Conservation (phyloP, 2,329 filamentous ascomycete species). For the Helotiales sp. region DNA sequence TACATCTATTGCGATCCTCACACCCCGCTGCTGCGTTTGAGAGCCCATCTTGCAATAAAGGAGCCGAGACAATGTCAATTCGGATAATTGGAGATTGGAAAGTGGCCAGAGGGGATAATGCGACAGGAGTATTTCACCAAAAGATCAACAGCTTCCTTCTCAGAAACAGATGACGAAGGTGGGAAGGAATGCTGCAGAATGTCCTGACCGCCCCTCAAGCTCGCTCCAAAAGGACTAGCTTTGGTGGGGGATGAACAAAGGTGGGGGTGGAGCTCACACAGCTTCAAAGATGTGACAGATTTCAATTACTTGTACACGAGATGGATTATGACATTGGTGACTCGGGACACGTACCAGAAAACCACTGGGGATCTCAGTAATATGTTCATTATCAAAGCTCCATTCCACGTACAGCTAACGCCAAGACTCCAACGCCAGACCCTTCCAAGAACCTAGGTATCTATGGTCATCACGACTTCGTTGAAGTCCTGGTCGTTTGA, state of each 20-base stretch:
- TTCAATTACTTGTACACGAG: too few relatives aligned
- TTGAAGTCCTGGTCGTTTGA: slow-evolving; percentile 42
- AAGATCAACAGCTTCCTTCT: not conserved
- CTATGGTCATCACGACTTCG: slow-evolving; percentile 57
- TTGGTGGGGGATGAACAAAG: not conserved
- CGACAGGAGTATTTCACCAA: not conserved
- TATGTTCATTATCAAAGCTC: slow-evolving; percentile 2
- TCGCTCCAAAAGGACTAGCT: slow-evolving; percentile 2
- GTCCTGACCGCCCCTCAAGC: not conserved
- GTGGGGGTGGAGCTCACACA: slow-evolving; percentile 2
- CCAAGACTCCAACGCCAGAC: not conserved
- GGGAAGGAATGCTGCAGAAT: slow-evolving; percentile 2
- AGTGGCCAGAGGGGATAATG: not conserved
- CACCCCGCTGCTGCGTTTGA: slow-evolving; percentile 52
- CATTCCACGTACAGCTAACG: not conserved
- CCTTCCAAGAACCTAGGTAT: too few relatives aligned
- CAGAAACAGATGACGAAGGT: not conserved
- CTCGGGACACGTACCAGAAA: not conserved
- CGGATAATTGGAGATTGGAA: not conserved
- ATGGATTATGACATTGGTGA: too few relatives aligned
- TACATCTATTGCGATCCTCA: slow-evolving; percentile 71
- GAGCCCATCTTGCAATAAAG: slow-evolving; percentile 24
- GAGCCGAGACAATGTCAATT: not conserved
- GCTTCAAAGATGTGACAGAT: not conserved
- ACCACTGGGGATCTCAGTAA: not conserved